These are phyloP conservation scores for Fusarium sp. DNA, from an alignment of 2,329 filamentous ascomycete species.

Conservation along the genomic window DNA sequence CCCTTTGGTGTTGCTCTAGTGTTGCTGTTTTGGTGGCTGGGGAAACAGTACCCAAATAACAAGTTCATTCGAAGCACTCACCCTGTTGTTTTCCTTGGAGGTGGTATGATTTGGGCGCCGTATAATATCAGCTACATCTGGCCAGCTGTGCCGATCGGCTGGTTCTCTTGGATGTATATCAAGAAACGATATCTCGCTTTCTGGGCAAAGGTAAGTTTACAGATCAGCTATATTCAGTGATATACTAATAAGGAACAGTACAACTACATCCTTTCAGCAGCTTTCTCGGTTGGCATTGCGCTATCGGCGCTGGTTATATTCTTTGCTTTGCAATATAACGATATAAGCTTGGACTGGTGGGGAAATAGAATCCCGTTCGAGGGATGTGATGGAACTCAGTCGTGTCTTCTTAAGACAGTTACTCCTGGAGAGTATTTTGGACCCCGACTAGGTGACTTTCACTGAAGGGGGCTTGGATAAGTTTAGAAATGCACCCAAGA, in stretches of 20 bases:
- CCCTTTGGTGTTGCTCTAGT: conserved; percentile 50
- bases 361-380: conserved; percentile 47
- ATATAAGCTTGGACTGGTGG: conserved; percentile 54
- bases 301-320: conserved; percentile 57
- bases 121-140: conserved; percentile 58
- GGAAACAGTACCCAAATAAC: conserved; percentile 45
- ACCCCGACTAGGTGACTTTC: conserved; percentile 33
- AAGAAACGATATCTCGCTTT: conserved; percentile 54
- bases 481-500: not conserved
- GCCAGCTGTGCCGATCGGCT: conserved; percentile 57
- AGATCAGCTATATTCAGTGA: rapidly evolving
- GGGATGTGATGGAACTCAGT: conserved; percentile 40
- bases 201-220: conserved; percentile 54
- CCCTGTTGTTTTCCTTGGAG: conserved; percentile 53
- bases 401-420: conserved; percentile 36
- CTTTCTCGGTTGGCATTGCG: conserved; percentile 55
- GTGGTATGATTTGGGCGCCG: conserved; percentile 51
- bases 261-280: conserved; percentile 58
- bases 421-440: conserved; percentile 45
- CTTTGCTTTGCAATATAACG: conserved; percentile 54
- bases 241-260: conserved; percentile 44
- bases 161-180: conserved; percentile 57
- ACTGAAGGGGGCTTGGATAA: not conserved
- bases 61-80: conserved; percentile 51
- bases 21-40: conserved; percentile 47